These are phyloP conservation scores for Hordeum marinum DNA, from an alignment of 176 grass and related monocot genomes.

Conservation along the genomic window DNA sequence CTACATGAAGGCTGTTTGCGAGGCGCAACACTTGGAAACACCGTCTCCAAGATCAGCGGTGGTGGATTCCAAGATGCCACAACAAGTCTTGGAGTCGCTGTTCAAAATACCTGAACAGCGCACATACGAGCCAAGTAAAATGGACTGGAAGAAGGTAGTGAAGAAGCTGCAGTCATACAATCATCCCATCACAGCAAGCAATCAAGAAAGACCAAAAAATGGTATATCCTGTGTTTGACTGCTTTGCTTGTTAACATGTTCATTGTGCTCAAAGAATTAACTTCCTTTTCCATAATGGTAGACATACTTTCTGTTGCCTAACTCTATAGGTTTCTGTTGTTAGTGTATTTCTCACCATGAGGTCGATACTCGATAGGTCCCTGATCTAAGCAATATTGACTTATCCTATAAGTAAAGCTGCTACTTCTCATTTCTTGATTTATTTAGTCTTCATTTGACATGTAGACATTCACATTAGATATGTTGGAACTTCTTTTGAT, in stretches of 20 bases:
- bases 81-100: slow-evolving; percentile 63
- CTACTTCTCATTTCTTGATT: not conserved
- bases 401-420: not conserved
- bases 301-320: not conserved
- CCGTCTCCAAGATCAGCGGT: slow-evolving; percentile 30
- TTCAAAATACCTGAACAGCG: slow-evolving; percentile 52
- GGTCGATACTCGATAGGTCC: not conserved
- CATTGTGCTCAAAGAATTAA: not conserved
- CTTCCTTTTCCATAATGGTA: not conserved
- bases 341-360: not conserved
- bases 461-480: not conserved
- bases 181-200: slow-evolving; percentile 26
- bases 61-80: slow-evolving; percentile 40
- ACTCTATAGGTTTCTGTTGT: not conserved
- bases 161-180: slow-evolving; percentile 58
- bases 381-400: not conserved
- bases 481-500: slow-evolving; percentile 14
- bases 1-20: slow-evolving; percentile 31
- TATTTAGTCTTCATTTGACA: not conserved
- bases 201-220: slow-evolving; percentile 33
- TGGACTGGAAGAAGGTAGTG: slow-evolving; percentile 86
- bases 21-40: not conserved
- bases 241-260: not conserved
- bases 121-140: slow-evolving; percentile 43
- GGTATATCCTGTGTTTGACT: slow-evolving; percentile 33